Base-by-base conservation (phyloP, 345 rosid species). In the Stellera chamaejasme region DNA sequence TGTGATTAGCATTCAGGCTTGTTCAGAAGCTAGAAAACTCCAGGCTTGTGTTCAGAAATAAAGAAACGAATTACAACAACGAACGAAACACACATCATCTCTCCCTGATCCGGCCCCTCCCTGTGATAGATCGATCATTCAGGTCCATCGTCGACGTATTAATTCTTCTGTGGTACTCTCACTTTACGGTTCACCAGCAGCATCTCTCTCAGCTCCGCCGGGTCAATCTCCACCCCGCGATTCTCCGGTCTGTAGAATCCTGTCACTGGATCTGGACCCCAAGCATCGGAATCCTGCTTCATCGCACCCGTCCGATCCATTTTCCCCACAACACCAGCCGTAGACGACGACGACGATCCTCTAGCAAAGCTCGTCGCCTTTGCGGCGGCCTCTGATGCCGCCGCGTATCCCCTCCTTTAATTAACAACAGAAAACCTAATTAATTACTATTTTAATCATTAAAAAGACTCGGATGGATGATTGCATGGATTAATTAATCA, bases 261-360 rank as follows among this genome's bases (percentile, higher is more conserved):
- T 0, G 90, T 85, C 28, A 79, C 69, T 5, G 96, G 94, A 60
- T 85, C 90, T 2, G 87, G 87, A 5, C 48, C 79, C 96, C 96
- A 85, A 0, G 86, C 66, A 16, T 61, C 78, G 13, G 79, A 27
- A 49, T 66, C 78, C 13, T 67, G 77, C 43, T 55, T 69, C 26
- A 48, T 60, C 52, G 15, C 58, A n/a, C 54, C 55, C 60, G 62
- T 71, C 53, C 68, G 64, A 49, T 75, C 79, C 48, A 60, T 43
- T 61, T 74, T 74, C 53, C 80, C 66, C 72, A 74, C 61, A 65
- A 66, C 52, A 41, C 62, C 66, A 15, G 60, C 39, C 15, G 66
- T 70, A 10, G 75, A 47, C 55, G 70, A 74, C 62, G 70, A 74
- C 62, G 62, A 75, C 70, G 63, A 69, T 67, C 62, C 78, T 66